phyloP scores from a whole-genome alignment of 768 basidiomycete species.

The Tylopilus sp. region DNA sequence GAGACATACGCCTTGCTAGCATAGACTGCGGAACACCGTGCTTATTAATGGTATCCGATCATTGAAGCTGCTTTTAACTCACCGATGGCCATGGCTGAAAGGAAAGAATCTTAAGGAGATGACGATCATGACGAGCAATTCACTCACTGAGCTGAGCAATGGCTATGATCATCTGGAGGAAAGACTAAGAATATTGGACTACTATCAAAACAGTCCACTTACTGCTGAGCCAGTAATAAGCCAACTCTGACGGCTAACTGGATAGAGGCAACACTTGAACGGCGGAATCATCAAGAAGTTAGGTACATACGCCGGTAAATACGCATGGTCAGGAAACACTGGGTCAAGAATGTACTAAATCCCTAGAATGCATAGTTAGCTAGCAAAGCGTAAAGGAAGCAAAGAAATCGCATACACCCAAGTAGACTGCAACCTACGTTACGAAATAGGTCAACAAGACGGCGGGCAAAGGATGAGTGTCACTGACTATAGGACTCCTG shows the following conservation, averaged over 20 bases:
- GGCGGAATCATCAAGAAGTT: neutral
- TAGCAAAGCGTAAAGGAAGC: neutral
- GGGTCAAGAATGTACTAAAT: constrained; percentile 49
- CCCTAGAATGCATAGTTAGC: constrained; percentile 16
- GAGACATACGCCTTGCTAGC: constrained; percentile 33
- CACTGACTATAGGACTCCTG: constrained; percentile 25
- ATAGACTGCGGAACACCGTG: constrained; percentile 28
- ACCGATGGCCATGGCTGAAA: constrained; percentile 33
- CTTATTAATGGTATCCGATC: constrained; percentile 2
- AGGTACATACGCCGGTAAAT: constrained; percentile 41
- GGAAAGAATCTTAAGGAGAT: constrained; percentile 1
- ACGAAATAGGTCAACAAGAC: constrained; percentile 6
- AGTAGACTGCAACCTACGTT: constrained; percentile 46
- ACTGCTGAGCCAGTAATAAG: constrained; percentile 33
- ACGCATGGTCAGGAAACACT: constrained; percentile 50
- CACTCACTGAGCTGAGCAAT: constrained; percentile 37
- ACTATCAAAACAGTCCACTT: neutral
- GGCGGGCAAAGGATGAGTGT: neutral
- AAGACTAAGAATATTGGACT: neutral
- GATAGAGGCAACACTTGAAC: constrained; percentile 10
- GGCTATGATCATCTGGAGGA: constrained; percentile 27
- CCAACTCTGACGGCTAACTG: constrained; percentile 48
- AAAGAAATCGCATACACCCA: constrained; percentile 11
- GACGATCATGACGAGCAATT: neutral
- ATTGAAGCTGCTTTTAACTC: constrained; percentile 7